Evolutionary conservation across 225 moss, liverwort and hornwort genomes (phyloP), one percentile per base, ranked within the genome.

Genomic region (Climacium dendroides): DNA sequence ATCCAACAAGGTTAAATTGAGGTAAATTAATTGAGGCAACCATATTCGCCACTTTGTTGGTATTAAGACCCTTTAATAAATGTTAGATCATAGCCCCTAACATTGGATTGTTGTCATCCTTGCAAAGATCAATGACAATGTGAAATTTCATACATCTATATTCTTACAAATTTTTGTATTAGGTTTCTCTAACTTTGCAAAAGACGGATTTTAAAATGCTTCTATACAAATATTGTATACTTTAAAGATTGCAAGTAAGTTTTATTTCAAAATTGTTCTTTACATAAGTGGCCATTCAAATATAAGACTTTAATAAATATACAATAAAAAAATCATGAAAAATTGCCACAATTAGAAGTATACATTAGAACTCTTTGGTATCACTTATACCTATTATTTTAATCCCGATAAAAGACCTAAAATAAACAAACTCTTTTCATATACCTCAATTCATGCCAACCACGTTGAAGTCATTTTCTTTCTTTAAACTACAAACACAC

Each of bases 61-160:
- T 28, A 28, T 17, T 45, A 2, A 43, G 10, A 0, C 1, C 17
- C 6, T 72, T 43, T 6, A 17, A 1, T 16, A 45, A 72, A 72
- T 72, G 6, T 17, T 28, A 72, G 6, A 29, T 72, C 10, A 6
- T 43, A 0, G 26, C 0, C 7, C 9, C 2, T 26, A 26, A 16
- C 15, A 71, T 15, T 71, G 1, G 5, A 70, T 72, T 29, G 3
- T 16, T 28, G 18, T 72, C 45, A 29, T 45, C 6, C 2, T 45
- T 29, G 45, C 18, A 73, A 67, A 17, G 3, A 47, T 6, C 1
- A 10, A 0, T 0, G 0, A 24, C 10, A 45, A 45, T 0, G 0
- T 47, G 18, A 47, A 47, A 47, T 73, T 72, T 29, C 1, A 72
- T 72, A 1, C 17, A 45, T 45, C 0, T 2, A 45, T 72, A 45